These are phyloP conservation scores for Nemania sp. DNA, from an alignment of 2,329 filamentous ascomycete genomes.

Conservation along the genomic window DNA sequence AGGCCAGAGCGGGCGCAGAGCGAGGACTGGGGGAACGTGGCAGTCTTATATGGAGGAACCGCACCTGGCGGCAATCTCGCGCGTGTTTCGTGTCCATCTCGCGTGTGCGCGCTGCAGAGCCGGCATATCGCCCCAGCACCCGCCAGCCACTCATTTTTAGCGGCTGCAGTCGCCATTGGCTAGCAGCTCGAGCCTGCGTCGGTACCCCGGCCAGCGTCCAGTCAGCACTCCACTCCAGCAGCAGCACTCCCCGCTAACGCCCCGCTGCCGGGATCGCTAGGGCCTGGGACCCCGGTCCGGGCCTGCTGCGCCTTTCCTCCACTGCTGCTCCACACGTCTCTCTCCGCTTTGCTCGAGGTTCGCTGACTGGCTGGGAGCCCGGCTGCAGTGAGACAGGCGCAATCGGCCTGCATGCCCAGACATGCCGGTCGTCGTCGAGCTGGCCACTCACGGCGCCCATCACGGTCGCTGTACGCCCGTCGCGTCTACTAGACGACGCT, in stretches of 20 bases:
- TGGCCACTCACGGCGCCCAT: conserved; percentile 39
- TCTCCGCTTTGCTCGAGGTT: conserved; percentile 32
- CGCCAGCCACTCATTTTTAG: conserved; percentile 27
- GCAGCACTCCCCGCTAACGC: conserved; percentile 5
- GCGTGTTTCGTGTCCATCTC: conserved; percentile 39
- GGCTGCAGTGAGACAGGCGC: conserved; percentile 37
- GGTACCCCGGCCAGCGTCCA: too few species aligned
- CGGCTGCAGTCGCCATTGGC: conserved; percentile 33
- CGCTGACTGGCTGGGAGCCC: conserved; percentile 36
- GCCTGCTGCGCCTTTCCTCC: background rate
- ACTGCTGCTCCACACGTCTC: conserved; percentile 23
- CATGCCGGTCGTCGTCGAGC: conserved; percentile 30
- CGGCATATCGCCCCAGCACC: conserved; percentile 34
- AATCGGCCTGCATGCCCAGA: conserved; percentile 32
- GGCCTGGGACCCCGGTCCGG: conserved; percentile 1
- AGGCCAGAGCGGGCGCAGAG: conserved; percentile 16
- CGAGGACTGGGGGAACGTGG: conserved; percentile 30
- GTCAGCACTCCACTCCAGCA: background rate
- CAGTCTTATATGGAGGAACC: conserved; percentile 36
- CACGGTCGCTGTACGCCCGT: conserved; percentile 35
- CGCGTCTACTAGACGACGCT: conserved; percentile 37
- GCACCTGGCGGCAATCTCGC: conserved; percentile 32
- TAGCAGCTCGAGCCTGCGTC: too few species aligned
- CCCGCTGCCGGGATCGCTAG: conserved; percentile 11
- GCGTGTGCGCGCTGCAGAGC: conserved; percentile 29